Evolutionary conservation across 345 rosid species (phyloP).

Genomic region (Raphanus sativus): DNA sequence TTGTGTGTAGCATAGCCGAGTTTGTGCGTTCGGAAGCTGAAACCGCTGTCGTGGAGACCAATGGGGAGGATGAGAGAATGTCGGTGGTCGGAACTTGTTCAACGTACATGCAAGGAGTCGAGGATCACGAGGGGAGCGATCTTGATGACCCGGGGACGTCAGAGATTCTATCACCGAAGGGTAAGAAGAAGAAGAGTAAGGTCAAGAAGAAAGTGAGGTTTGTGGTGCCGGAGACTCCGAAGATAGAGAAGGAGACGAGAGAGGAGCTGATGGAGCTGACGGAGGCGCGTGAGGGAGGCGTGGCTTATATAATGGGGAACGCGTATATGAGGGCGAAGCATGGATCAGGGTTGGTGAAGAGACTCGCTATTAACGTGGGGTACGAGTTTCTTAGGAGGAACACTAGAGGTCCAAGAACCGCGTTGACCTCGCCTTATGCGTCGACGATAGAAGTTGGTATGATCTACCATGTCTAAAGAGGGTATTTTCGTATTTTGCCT

Average conservation of each 20-base stretch:
- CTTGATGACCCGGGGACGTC: constrained; percentile 49
- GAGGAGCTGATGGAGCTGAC: constrained; percentile 70
- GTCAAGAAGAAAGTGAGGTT: constrained; percentile 71
- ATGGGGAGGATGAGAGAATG: constrained; percentile 52
- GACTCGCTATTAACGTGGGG: constrained; percentile 59
- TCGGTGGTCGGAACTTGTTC: constrained; percentile 76
- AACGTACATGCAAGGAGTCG: constrained; percentile 58
- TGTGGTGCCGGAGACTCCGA: constrained; percentile 67
- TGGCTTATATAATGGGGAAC: constrained; percentile 87
- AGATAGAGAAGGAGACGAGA: constrained; percentile 53
- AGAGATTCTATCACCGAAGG: constrained; percentile 59
- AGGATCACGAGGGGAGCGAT: constrained; percentile 37
- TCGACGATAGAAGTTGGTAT: constrained; percentile 93
- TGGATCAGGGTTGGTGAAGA: constrained; percentile 72
- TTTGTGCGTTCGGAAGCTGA: constrained; percentile 59
- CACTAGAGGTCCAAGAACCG: constrained; percentile 54
- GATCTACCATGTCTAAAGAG: constrained; percentile 61
- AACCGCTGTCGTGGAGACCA: constrained; percentile 19
- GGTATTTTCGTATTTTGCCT: constrained; percentile 16
- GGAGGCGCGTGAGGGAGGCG: constrained; percentile 88
- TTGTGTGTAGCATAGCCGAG: constrained; percentile 87
- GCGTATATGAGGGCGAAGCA: constrained; percentile 72
- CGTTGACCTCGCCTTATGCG: constrained; percentile 61
- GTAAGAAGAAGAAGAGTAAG: constrained; percentile 48
- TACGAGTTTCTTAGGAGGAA: constrained; percentile 90